These are phyloP conservation scores for Magnaporthiopsis incrustans DNA, from an alignment of 2,329 filamentous ascomycete species.

Conservation along the genomic window DNA sequence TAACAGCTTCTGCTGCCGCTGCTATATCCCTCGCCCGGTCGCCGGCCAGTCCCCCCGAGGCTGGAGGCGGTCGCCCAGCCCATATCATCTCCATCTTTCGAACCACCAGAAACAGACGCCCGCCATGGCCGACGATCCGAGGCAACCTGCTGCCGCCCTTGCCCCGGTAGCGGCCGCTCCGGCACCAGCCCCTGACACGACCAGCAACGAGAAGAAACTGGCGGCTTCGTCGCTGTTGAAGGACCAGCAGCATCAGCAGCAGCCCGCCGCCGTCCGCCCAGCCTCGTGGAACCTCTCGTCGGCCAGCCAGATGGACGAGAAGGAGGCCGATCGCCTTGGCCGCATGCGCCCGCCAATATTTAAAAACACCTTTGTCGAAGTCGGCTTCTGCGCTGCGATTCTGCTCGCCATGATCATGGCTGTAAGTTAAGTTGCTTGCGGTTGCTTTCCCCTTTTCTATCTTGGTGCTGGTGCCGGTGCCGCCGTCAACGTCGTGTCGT, in stretches of 20 bases:
- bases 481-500: too few species aligned
- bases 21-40: neutral
- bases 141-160: neutral
- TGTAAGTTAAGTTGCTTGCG: conserved; percentile 19
- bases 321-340: conserved; percentile 41
- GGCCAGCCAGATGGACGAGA: neutral
- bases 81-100: neutral
- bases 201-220: neutral
- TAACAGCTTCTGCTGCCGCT: neutral
- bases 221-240: too few species aligned
- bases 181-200: too few species aligned
- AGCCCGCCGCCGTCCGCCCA: too few species aligned
- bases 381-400: conserved; percentile 46
- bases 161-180: too few species aligned
- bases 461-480: too few species aligned
- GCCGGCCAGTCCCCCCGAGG: neutral
- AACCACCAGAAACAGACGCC: neutral
- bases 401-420: conserved; percentile 45
- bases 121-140: neutral
- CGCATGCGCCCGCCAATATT: conserved; percentile 44
- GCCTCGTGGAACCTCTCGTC: neutral
- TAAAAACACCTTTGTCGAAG: conserved; percentile 36
- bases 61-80: too few species aligned
- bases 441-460: too few species aligned
- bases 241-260: too few species aligned